These are phyloP conservation scores for Leptodermis oblonga DNA, from an alignment of 257 asterid genomes.

Conservation along the genomic window DNA sequence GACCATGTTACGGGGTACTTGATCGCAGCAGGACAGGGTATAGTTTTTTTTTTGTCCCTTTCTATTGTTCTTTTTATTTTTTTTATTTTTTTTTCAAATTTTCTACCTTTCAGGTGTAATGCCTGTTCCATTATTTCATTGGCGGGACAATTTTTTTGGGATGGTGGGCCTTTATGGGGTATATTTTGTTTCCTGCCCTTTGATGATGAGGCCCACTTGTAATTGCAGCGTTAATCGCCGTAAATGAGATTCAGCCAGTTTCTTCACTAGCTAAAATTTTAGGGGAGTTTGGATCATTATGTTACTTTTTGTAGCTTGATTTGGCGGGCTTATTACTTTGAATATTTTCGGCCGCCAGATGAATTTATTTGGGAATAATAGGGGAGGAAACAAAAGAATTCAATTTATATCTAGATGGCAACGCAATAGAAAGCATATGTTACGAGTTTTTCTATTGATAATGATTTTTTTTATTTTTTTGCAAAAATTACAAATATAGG, in stretches of 20 bases:
- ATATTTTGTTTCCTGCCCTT: conserved; percentile 22
- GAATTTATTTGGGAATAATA: too few relatives aligned
- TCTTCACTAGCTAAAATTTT: not conserved
- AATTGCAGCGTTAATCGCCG: not conserved
- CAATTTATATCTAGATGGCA: too few relatives aligned
- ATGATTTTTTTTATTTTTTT: too few relatives aligned
- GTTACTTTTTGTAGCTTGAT: not conserved
- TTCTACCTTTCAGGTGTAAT: conserved; percentile 17
- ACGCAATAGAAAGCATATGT: too few relatives aligned
- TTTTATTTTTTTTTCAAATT: too few relatives aligned
- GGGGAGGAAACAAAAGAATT: not conserved
- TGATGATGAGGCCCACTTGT: conserved; percentile 17
- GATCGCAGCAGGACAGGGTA: conserved; percentile 6
- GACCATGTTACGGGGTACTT: conserved; percentile 2
- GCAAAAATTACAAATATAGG: too few relatives aligned
- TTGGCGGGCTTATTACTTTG: not conserved
- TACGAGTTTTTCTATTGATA: too few relatives aligned
- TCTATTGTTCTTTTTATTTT: too few relatives aligned
- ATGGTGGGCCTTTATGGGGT: conserved; percentile 21
- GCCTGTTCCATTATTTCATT: conserved; percentile 39
- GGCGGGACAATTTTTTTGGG: conserved; percentile 22
- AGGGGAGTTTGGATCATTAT: not conserved
- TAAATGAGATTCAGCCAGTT: not conserved
- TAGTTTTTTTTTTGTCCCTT: conserved; percentile 9
- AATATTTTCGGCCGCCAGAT: too few relatives aligned